Evolutionary conservation across 164 flowering plant species (phyloP).

Genomic region (Paratinospora sagittata): DNA sequence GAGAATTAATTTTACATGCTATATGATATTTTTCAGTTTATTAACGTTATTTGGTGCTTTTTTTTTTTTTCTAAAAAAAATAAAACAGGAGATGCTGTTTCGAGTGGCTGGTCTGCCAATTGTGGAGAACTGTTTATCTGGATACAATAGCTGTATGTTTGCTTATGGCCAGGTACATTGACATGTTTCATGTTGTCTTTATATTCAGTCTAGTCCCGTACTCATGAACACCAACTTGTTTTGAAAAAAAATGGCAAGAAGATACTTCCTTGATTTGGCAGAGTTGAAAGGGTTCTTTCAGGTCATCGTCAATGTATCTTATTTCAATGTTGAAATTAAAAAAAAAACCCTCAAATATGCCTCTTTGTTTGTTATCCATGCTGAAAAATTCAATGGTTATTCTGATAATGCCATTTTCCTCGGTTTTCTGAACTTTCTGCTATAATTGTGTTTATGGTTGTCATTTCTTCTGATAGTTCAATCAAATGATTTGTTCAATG

Average conservation of each 20-base stretch:
- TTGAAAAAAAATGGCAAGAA: background rate
- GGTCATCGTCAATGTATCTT: background rate
- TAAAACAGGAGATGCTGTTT: constrained; percentile 80
- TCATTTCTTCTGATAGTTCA: background rate
- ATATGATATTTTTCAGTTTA: background rate
- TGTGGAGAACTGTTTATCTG: constrained; percentile 97
- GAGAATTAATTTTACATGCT: background rate
- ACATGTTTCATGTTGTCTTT: background rate
- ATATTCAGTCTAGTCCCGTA: background rate
- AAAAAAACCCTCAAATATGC: no score
- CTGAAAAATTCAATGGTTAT: no score
- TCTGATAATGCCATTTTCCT: background rate
- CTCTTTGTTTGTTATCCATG: no score
- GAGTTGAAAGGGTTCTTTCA: background rate
- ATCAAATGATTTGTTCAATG: background rate
- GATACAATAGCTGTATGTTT: constrained; percentile 97
- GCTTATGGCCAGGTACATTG: constrained; percentile 96
- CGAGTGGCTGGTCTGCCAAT: constrained; percentile 88
- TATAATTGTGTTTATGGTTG: background rate
- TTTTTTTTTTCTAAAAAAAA: constrained; percentile 8
- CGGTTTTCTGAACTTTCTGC: background rate
- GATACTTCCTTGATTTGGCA: background rate
- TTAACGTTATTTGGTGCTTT: constrained; percentile 10
- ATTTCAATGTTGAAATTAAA: no score
- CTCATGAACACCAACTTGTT: background rate